Base-by-base conservation (phyloP, 2,329 filamentous ascomycete genomes). In the Claviceps sp. region DNA sequence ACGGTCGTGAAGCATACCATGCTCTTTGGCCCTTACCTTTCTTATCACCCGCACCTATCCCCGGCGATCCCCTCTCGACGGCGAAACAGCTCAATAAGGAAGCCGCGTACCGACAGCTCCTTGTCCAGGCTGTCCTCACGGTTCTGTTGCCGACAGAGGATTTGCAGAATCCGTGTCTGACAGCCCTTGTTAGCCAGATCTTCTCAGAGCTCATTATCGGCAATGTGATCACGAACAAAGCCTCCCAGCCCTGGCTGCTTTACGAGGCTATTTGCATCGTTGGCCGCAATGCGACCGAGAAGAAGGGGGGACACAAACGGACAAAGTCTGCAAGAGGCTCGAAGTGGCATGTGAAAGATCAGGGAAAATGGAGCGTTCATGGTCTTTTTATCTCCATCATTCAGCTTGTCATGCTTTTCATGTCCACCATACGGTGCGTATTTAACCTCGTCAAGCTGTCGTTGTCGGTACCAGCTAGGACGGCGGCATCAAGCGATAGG, bases 81-180 rank as follows among this genome's bases (percentile, higher is more conserved):
- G 65, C 73, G 54, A 72, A 79, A 52, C 89, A 95, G 70, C 72
- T 74, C 53, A 78, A 85, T 55, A 91, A 89, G 61, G 93, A 97
- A 70, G 76, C 77, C 26, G 75, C 81, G 46, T 97, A 96, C 73
- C 85, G 91, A 59, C 88, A 95, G 63, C 73, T 97, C 52, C 75
- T 97, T n/a, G 84, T 90, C 16, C 83, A 90, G 62, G 87, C 85
- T 34, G 76, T 89, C 40, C 72, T 98, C 55, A 84, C 88, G 24
- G 75, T 95, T 50, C 77, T 98, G 16, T 76, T 98, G 20, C 93
- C 93, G 9, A 93, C 89, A 16, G 91, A 97, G 62, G 91, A 97
- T 65, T 73, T 97, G 41, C 82, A 91, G 62, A 97, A 95, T 65
- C 81, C 81, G 51, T 95, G 88, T 65, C 74, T 97, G 61, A 85